Conservation (phyloP, 345 rosid species). For the Garcia nutans region DNA sequence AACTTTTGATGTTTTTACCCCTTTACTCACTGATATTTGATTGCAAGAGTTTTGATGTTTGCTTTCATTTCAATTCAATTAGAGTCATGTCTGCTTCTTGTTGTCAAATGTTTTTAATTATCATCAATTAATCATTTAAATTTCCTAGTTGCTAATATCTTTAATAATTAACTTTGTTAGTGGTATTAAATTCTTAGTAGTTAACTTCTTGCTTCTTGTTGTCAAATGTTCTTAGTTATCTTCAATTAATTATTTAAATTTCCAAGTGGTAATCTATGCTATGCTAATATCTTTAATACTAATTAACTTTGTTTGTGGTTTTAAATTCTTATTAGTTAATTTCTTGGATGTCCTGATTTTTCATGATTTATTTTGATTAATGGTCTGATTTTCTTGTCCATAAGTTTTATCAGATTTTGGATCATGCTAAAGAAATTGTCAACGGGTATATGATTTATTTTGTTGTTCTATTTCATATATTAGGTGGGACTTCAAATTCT, state of each 20-base stretch:
- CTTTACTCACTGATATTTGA: not conserved
- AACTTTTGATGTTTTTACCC: too few species aligned
- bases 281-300: too few species aligned
- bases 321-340: not conserved
- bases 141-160: too few species aligned
- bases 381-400: not conserved
- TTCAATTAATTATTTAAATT: too few species aligned
- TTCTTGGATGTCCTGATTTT: not conserved
- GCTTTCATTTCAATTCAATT: not conserved
- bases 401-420: not conserved
- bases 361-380: too few species aligned
- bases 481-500: conserved; percentile 64
- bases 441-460: not conserved
- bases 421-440: not conserved
- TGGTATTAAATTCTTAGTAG: not conserved
- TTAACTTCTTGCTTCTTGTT: not conserved
- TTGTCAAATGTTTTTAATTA: too few species aligned
- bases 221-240: too few species aligned
- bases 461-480: conserved; percentile 11
- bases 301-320: not conserved
- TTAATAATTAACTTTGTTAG: not conserved
- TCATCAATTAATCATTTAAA: too few species aligned
- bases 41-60: not conserved
- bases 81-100: not conserved
- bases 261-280: too few species aligned